Conservation (phyloP, 805 yeast genomes). For the Kodamaea kakaduensis region DNA sequence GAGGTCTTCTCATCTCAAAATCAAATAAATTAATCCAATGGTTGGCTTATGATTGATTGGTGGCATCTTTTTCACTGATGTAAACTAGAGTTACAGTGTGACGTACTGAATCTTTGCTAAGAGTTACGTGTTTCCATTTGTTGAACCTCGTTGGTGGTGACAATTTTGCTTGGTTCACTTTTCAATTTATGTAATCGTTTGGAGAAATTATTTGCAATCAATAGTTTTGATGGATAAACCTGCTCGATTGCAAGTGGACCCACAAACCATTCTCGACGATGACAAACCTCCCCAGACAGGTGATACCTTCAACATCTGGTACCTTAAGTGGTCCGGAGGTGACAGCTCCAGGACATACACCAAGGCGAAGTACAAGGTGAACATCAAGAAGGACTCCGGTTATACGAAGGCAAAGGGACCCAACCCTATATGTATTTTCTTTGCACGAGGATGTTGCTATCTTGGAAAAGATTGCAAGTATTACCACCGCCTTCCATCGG, state of each 20-base stretch:
- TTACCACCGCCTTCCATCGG: conserved; percentile 71
- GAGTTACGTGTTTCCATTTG: no score
- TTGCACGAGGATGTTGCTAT: conserved; percentile 85
- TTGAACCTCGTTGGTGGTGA: no score
- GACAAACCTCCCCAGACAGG: conserved; percentile 79
- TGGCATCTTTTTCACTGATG: no score
- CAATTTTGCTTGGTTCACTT: no score
- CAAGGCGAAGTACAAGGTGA: conserved; percentile 56
- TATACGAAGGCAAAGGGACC: conserved; percentile 63
- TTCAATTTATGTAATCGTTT: no score
- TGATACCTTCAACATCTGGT: conserved; percentile 82
- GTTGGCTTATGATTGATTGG: no score
- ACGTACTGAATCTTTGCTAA: no score
- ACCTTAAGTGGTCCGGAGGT: conserved; percentile 76
- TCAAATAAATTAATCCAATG: no score
- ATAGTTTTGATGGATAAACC: conserved; percentile 28
- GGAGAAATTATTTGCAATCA: no score
- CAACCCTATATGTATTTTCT: conserved; percentile 68
- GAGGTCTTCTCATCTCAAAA: no score
- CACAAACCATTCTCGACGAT: conserved; percentile 49
- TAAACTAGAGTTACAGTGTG: no score
- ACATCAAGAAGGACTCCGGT: conserved; percentile 65
- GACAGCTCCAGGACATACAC: conserved; percentile 54
- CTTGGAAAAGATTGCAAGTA: conserved; percentile 74
- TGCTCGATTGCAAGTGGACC: conserved; percentile 74